Base-by-base conservation (phyloP, 257 asterid species). In the Gentiana straminea region DNA sequence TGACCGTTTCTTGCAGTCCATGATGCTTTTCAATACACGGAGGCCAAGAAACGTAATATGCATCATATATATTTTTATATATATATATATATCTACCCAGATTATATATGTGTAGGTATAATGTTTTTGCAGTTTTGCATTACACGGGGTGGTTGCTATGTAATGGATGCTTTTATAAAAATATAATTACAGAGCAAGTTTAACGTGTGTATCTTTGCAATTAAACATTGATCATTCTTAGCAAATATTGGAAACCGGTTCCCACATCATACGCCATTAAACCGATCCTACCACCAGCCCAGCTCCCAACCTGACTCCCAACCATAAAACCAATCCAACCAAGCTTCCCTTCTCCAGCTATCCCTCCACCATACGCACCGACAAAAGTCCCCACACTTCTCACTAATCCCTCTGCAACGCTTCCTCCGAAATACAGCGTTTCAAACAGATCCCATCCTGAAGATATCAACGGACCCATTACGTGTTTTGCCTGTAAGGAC, bases 391-490 rank as follows among this genome's bases (percentile, higher is more conserved):
- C 83, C 2, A 35, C 6, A 33, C 76, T 32, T 2, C 85, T 73
- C 1, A 64, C 70, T 6, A 68, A 13, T n/a, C 78, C 89, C 69
- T 81, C 89, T 38, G 63, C 65, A n/a, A 41, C 53, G 9, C 69
- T 53, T 8, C 89, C 85, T 2, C 81, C 85, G 1, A 58, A 77
- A 4, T 81, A 78, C 12, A 73, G 13, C 5, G 79, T 74, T 62
- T 81, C 89, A 55, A 81, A 73, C 50, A 78, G 56, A 50, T 81
- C 89, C 89, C 83, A 78, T 12, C 67, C 81, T n/a, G 85, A 72
- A 41, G 79, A 64, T 34, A 78, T 49, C 12, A 68, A 44, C 35
- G 85, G 89, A 33, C 75, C 83, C 67, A 63, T 71, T 4, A 76
- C 54, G 55, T 78, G 83, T 48, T 59, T 76, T 54, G 53, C 70